These are phyloP conservation scores for Plectosphaerella plurivora DNA, from an alignment of 2,329 filamentous ascomycete species.

Conservation along the genomic window DNA sequence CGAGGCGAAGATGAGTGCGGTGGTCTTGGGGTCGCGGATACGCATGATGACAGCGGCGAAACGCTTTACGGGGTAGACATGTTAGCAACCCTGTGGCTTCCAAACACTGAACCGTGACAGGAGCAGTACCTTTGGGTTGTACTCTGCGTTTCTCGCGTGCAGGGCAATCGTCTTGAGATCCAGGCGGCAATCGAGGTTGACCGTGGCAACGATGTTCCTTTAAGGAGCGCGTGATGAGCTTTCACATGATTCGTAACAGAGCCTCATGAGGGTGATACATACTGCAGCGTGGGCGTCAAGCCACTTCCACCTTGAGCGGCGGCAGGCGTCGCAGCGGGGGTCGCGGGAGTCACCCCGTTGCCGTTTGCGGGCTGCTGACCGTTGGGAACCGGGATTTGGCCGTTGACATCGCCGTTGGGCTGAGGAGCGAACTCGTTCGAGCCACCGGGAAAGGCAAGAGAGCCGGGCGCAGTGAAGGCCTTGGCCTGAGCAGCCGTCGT, in stretches of 20 bases:
- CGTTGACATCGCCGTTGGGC: constrained; percentile 59
- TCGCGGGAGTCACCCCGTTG: constrained; percentile 80
- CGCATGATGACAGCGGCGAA: constrained; percentile 99
- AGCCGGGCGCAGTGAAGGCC: constrained; percentile 89
- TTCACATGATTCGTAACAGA: constrained; percentile 30
- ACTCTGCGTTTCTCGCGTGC: constrained; percentile 96
- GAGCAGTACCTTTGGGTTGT: constrained; percentile 84
- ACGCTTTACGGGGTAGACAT: constrained; percentile 55
- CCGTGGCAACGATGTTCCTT: constrained; percentile 99
- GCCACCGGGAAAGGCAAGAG: constrained; percentile 85
- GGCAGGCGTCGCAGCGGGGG: constrained; percentile 87
- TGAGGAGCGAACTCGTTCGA: constrained; percentile 77
- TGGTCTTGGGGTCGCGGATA: constrained; percentile 98
- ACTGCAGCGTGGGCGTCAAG: constrained; percentile 92
- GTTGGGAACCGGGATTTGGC: constrained; percentile 39
- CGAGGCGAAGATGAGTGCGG: constrained; percentile 92
- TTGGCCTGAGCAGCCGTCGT: constrained; percentile 89
- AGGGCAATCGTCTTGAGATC: constrained; percentile 98
- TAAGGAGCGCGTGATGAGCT: constrained; percentile 44
- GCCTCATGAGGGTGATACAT: constrained; percentile 59
- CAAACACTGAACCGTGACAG: not conserved
- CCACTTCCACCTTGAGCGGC: constrained; percentile 80
- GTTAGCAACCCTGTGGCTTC: constrained; percentile 22
- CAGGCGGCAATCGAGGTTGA: constrained; percentile 95
- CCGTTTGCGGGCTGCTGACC: constrained; percentile 57